Percentiles rank a stretch among this genome's conserved stretches.
phyloP scores from a whole-genome alignment of 1,139 yeast genomes.

The Wickerhamomyces sp. region DNA sequence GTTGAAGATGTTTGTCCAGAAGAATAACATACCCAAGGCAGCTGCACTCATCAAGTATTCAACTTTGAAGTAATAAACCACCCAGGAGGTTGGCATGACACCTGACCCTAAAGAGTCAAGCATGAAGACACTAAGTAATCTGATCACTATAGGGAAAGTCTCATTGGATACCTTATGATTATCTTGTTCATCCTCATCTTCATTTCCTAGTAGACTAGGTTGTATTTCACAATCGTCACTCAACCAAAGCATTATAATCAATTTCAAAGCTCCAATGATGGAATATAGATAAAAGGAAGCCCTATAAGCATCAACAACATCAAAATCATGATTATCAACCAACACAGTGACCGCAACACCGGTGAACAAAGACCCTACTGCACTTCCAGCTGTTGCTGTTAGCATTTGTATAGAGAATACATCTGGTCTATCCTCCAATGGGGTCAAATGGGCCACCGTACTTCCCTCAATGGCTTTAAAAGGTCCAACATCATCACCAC shows the following conservation, averaged over 20 bases:
- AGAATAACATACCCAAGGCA: slow-evolving; percentile 48
- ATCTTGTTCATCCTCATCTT: slow-evolving; percentile 12
- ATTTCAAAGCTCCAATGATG: slow-evolving; percentile 49
- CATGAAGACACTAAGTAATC: slow-evolving; percentile 52
- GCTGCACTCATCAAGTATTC: slow-evolving; percentile 27
- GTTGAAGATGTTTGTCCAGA: slow-evolving; percentile 53
- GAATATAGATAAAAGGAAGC: slow-evolving; percentile 56
- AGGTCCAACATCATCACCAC: slow-evolving; percentile 93
- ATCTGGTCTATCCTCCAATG: slow-evolving; percentile 61
- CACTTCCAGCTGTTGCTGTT: slow-evolving; percentile 69
- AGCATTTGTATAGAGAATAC: slow-evolving; percentile 55
- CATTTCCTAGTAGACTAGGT: slow-evolving; percentile 12
- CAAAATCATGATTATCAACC: slow-evolving; percentile 18
- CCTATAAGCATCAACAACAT: slow-evolving; percentile 43
- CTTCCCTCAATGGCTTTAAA: slow-evolving; percentile 88
- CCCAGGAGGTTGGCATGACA: slow-evolving; percentile 85
- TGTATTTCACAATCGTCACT: slow-evolving; percentile 49
- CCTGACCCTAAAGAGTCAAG: slow-evolving; percentile 84
- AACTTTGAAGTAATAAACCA: slow-evolving; percentile 63
- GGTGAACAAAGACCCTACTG: slow-evolving; percentile 64
- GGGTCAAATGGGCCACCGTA: slow-evolving; percentile 75
- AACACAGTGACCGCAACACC: slow-evolving; percentile 50
- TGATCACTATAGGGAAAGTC: slow-evolving; percentile 25
- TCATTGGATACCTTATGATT: slow-evolving; percentile 22
- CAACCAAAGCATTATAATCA: slow-evolving; percentile 48